Evolutionary conservation across 768 basidiomycete species (phyloP).

Genomic region (Tephrocybe sp.): DNA sequence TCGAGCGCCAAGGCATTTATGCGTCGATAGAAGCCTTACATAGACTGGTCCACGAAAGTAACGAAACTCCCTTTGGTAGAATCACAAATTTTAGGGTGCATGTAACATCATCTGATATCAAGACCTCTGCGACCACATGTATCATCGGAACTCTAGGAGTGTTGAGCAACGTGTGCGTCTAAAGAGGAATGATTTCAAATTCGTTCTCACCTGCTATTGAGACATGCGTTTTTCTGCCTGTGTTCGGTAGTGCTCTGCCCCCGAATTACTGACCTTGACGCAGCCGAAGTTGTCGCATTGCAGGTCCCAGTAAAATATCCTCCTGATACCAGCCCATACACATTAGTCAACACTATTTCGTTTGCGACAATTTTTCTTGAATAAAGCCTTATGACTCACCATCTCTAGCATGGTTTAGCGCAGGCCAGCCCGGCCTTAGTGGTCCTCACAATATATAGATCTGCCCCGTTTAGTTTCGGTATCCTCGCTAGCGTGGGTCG

Average conservation of each 20-base stretch:
- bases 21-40: constrained; percentile 20
- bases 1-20: constrained; percentile 29
- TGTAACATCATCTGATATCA: no score
- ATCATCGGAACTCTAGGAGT: no score
- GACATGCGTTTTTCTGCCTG: constrained; percentile 42
- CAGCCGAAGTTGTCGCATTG: constrained; percentile 31
- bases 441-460: constrained; percentile 53
- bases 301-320: constrained; percentile 54
- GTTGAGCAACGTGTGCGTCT: no score
- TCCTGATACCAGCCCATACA: constrained; percentile 55
- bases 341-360: constrained; percentile 49
- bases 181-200: not conserved
- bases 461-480: constrained; percentile 48
- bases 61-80: no score
- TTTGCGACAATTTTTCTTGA: not conserved
- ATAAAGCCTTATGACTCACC: constrained; percentile 16
- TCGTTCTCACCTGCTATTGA: constrained; percentile 15
- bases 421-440: constrained; percentile 50
- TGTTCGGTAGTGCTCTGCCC: constrained; percentile 43
- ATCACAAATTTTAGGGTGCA: no score
- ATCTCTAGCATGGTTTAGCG: constrained; percentile 56
- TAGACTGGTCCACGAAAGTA: no score
- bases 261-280: constrained; percentile 45
- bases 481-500: constrained; percentile 12
- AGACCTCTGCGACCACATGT: no score